Evolutionary conservation across 1,284 basidiomycete genomes (phyloP).

Genomic region (Moesziomyces parantarcticus): DNA sequence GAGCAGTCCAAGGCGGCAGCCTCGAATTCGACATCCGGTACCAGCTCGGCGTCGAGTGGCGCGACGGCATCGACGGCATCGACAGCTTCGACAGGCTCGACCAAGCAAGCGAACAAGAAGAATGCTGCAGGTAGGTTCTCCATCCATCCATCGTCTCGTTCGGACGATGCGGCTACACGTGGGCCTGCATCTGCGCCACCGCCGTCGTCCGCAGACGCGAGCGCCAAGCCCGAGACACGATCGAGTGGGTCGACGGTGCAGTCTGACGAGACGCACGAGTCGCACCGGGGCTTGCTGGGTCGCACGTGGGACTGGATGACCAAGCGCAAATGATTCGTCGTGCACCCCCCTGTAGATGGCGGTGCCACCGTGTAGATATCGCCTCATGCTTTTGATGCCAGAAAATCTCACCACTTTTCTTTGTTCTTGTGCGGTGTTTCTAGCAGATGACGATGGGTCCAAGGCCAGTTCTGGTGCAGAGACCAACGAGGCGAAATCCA

Average conservation of each 20-base stretch:
- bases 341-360: neutral
- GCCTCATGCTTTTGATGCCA: constrained; percentile 6
- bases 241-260: constrained; percentile 1
- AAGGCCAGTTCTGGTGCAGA: constrained; percentile 2
- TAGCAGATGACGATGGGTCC: neutral
- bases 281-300: constrained; percentile 23
- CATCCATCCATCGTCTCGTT: constrained; percentile 44
- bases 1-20: constrained; percentile 4
- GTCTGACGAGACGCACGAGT: no score
- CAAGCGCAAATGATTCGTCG: constrained; percentile 4
- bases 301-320: constrained; percentile 45
- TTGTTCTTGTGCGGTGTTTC: neutral
- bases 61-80: neutral
- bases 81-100: constrained; percentile 2
- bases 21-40: constrained; percentile 1
- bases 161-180: constrained; percentile 15
- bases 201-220: constrained; percentile 2
- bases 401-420: constrained; percentile 33
- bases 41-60: constrained; percentile 9
- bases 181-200: constrained; percentile 3
- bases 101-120: constrained; percentile 28
- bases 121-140: constrained; percentile 45
- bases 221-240: neutral
- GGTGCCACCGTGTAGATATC: neutral
- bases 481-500: neutral